A percentile compares a stretch with the other conserved stretches of the same genome.
Conservation (phyloP, 2,329 filamentous ascomycete genomes). For the Exophiala sideris region DNA sequence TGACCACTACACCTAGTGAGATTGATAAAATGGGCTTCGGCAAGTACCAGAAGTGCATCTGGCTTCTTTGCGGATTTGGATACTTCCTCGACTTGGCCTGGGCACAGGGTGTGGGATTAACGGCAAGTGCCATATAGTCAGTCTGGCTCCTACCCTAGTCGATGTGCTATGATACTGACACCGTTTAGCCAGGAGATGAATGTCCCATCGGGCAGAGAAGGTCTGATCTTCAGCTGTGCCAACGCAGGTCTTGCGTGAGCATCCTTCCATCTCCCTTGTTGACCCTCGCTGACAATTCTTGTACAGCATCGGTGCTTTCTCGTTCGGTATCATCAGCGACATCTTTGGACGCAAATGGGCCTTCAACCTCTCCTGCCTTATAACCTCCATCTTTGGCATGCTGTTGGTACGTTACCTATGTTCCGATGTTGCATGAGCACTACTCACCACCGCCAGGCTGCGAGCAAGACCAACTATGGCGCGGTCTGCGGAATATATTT, state of each 20-base stretch:
- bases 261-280: too few relatives aligned
- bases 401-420: not conserved
- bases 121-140: not conserved
- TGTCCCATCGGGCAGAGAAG: not conserved
- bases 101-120: slow-evolving; percentile 19
- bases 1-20: not conserved
- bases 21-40: slow-evolving; percentile 59
- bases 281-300: too few relatives aligned
- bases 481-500: slow-evolving; percentile 54
- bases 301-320: slow-evolving; percentile 60
- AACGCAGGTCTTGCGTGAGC: slow-evolving; percentile 63
- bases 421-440: too few relatives aligned
- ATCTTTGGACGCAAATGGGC: slow-evolving; percentile 71
- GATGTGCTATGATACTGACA: too few relatives aligned
- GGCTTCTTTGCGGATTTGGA: slow-evolving; percentile 52
- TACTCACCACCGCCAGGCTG: not conserved
- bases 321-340: slow-evolving; percentile 75
- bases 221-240: slow-evolving; percentile 50
- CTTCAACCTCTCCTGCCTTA: slow-evolving; percentile 72
- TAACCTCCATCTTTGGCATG: slow-evolving; percentile 71
- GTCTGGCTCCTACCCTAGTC: too few relatives aligned
- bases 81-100: slow-evolving; percentile 60
- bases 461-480: slow-evolving; percentile 37
- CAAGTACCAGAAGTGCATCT: slow-evolving; percentile 63
- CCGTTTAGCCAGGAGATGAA: not conserved